These are phyloP conservation scores for Colletotrichum musicola DNA, from an alignment of 2,329 filamentous ascomycete genomes.

Conservation along the genomic window DNA sequence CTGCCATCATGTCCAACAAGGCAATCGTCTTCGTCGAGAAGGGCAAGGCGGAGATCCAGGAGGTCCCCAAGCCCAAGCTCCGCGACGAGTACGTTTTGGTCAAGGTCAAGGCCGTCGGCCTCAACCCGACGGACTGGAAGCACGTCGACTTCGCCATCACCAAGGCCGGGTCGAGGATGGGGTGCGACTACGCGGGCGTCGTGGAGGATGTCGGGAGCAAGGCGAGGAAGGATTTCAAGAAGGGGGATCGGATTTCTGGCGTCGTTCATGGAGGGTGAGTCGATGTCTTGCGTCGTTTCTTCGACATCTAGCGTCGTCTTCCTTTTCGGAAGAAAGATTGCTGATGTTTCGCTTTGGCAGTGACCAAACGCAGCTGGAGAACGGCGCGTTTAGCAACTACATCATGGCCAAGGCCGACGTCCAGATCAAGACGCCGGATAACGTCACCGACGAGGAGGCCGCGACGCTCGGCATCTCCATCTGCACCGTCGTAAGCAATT, in stretches of 20 bases:
- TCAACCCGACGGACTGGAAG: constrained; percentile 51
- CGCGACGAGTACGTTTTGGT: constrained; percentile 44
- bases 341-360: too few species aligned
- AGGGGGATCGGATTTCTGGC: constrained; percentile 62
- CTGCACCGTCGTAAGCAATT: constrained; percentile 53
- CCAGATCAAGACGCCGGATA: constrained; percentile 57
- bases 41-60: constrained; percentile 24
- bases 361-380: constrained; percentile 43
- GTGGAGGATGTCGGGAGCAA: constrained; percentile 59
- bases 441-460: constrained; percentile 59
- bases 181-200: constrained; percentile 62
- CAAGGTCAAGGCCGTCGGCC: constrained; percentile 46
- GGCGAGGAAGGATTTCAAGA: constrained; percentile 56
- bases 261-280: constrained; percentile 49
- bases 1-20: background rate
- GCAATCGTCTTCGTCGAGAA: background rate
- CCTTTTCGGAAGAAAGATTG: too few species aligned
- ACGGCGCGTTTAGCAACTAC: constrained; percentile 57
- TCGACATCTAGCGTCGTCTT: too few species aligned
- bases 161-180: constrained; percentile 44
- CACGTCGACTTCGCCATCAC: constrained; percentile 40
- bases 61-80: constrained; percentile 20
- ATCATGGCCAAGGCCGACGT: constrained; percentile 53
- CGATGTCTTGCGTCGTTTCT: constrained; percentile 7
- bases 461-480: constrained; percentile 57